Evolutionary conservation across 1,284 basidiomycete genomes (phyloP), one percentile per base, ranked within the genome.

Genomic region (Moniliophthora roreri): DNA sequence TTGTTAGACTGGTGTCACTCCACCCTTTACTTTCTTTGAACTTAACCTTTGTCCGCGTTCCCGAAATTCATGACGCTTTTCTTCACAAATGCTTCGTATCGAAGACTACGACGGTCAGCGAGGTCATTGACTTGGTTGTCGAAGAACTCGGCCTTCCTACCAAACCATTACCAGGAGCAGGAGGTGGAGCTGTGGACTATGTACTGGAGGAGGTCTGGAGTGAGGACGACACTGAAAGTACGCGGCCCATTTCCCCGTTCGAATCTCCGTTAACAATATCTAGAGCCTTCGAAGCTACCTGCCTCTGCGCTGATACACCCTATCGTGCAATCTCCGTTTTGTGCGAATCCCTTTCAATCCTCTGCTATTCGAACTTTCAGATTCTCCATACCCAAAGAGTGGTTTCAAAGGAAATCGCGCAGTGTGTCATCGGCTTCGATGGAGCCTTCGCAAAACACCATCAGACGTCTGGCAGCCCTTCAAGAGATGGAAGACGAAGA

Each of bases 41-140:
- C 1, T 62, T 89, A 36, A 68, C 76, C 0, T 91, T 92, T 65
- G 68, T 78, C 39, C 85, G 89, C 51, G 82, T 93, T 18, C 90
- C 89, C 0, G 88, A 91, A 65, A 82, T 93, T 53, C 81, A 87
- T 54, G 91, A 93, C 62, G 84, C 76, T 1, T 90, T 86, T 61
- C 63, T 74, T 59, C 85, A 85, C 74, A 84, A 75, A 50, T 61
- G 81, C 42, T 92, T 84, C 66, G 72, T 91, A 48, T 78, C 85
- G 6, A 74, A 77, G 51, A 68, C 64, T 0, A 78, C 74, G 40
- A 82, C 78, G 10, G 80, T 82, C 2, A 66, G 72, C 21, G 78
- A 85, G 24, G 70, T 81, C n/a, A 66, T 91, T 42, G 71, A 80
- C 35, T 62, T 66, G 13, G 69, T 89, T 6, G 64, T 81, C 21